These are phyloP conservation scores for Solanum piurae DNA, from an alignment of 257 asterid species.

Conservation along the genomic window DNA sequence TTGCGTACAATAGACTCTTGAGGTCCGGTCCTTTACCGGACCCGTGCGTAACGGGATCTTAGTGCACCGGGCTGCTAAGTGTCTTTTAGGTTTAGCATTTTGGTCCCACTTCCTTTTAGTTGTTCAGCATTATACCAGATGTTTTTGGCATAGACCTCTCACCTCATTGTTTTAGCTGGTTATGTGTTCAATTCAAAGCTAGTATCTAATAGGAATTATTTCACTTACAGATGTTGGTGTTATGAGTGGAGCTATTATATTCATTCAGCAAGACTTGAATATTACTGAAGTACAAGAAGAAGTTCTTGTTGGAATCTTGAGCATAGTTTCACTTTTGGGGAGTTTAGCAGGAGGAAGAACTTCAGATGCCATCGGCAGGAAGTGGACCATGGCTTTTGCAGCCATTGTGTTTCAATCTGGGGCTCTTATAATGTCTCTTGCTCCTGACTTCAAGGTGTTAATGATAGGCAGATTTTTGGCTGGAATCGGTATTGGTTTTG, in stretches of 20 bases:
- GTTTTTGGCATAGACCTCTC: background rate
- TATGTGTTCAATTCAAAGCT: background rate
- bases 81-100: background rate
- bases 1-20: background rate
- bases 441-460: constrained; percentile 30
- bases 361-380: constrained; percentile 57
- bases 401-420: constrained; percentile 48
- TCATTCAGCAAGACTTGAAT: constrained; percentile 46
- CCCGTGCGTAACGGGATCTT: background rate
- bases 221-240: constrained; percentile 54
- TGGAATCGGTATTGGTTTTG: constrained; percentile 60
- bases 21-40: background rate
- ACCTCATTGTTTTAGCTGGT: background rate
- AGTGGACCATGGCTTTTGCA: constrained; percentile 63
- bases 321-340: constrained; percentile 51
- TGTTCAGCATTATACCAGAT: background rate
- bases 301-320: constrained; percentile 46
- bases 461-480: constrained; percentile 47
- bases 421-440: constrained; percentile 47
- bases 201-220: background rate
- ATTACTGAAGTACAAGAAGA: constrained; percentile 51
- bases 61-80: background rate
- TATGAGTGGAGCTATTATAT: constrained; percentile 69
- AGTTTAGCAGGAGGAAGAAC: constrained; percentile 53
- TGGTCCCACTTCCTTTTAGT: background rate